phyloP scores from a whole-genome alignment of 345 rosid genomes.

The Salix arbutifolia region DNA sequence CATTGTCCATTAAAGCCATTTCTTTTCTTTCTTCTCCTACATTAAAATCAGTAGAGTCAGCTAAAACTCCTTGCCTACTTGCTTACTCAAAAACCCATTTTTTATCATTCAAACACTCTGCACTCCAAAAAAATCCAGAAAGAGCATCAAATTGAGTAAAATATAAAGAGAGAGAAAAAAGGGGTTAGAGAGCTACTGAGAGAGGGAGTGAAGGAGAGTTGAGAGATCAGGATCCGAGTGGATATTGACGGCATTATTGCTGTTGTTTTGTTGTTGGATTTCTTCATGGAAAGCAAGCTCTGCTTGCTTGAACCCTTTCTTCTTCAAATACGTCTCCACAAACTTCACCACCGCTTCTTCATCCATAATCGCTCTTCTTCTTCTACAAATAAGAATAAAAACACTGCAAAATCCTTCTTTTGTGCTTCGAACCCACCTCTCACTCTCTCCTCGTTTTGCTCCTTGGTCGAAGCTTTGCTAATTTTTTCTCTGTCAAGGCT shows the following conservation, averaged over 20 bases:
- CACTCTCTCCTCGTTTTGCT: neutral
- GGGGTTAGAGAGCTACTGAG: constrained; percentile 44
- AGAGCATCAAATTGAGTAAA: neutral
- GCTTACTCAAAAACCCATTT: neutral
- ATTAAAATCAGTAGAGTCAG: neutral
- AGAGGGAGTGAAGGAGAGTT: constrained; percentile 62
- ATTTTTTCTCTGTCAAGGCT: neutral
- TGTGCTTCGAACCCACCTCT: neutral
- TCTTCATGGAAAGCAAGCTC: constrained; percentile 59
- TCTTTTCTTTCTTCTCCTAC: neutral
- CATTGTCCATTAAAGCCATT: neutral
- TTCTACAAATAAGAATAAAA: neutral
- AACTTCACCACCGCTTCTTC: constrained; percentile 48
- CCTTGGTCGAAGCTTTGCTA: neutral
- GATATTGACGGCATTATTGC: constrained; percentile 32
- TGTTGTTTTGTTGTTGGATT: constrained; percentile 51
- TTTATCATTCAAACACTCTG: neutral
- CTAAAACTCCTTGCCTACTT: neutral
- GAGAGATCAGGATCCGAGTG: constrained; percentile 70
- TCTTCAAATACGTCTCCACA: constrained; percentile 73
- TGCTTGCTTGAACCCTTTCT: constrained; percentile 75
- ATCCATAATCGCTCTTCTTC: constrained; percentile 41
- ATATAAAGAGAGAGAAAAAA: neutral
- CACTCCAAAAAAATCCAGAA: neutral
- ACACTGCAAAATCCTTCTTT: neutral